These are phyloP conservation scores for Agastache rugosa DNA, from an alignment of 257 asterid species.

Conservation along the genomic window DNA sequence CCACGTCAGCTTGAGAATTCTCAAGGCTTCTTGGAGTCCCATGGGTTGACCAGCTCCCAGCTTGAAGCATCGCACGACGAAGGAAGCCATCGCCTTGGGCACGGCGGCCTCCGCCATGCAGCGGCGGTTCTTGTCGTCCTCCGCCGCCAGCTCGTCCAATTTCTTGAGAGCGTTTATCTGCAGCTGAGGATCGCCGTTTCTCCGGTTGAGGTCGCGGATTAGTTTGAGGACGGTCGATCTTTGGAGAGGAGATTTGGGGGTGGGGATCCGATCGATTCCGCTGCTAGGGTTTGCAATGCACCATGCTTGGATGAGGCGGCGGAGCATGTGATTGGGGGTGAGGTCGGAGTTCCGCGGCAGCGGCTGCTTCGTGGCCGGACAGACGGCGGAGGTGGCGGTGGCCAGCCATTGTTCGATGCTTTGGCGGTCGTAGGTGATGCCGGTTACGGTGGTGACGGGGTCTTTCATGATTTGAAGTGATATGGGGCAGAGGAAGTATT, in stretches of 20 bases:
- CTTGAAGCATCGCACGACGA: conserved; percentile 43
- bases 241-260: conserved; percentile 65
- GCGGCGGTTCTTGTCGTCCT: conserved; percentile 52
- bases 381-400: conserved; percentile 39
- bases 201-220: conserved; percentile 44
- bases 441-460: conserved; percentile 81
- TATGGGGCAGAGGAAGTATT: conserved; percentile 82
- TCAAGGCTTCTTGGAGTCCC: conserved; percentile 60
- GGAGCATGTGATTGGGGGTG: conserved; percentile 89
- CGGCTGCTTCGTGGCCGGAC: conserved; percentile 80
- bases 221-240: conserved; percentile 51
- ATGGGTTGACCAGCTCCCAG: conserved; percentile 33
- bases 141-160: conserved; percentile 52
- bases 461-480: conserved; percentile 91
- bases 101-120: conserved; percentile 69
- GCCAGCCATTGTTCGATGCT: conserved; percentile 72
- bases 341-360: conserved; percentile 55
- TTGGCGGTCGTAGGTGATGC: conserved; percentile 86
- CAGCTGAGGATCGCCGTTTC: not conserved
- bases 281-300: conserved; percentile 56
- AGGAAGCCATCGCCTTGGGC: conserved; percentile 47
- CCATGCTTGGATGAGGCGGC: conserved; percentile 82
- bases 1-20: conserved; percentile 60
- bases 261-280: conserved; percentile 77
- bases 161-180: conserved; percentile 43